Evolutionary conservation across 2,329 filamentous ascomycete genomes (phyloP).

Genomic region (Magnaporthiopsis incrustans): DNA sequence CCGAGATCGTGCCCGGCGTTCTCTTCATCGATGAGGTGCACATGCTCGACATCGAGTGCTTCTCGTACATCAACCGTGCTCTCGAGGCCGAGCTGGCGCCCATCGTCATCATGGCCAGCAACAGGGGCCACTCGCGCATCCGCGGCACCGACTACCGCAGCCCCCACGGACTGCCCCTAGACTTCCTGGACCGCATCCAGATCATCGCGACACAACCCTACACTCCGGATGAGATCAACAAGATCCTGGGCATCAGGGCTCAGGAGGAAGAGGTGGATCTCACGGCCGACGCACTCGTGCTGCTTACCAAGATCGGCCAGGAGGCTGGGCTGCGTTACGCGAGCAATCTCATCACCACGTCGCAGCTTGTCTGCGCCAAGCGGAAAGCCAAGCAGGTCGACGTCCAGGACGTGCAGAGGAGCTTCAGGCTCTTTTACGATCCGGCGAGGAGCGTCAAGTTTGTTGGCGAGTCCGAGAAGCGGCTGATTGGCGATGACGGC

Average conservation of each 20-base stretch:
- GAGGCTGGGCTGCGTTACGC: conserved; percentile 90
- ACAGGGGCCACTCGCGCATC: conserved; percentile 84
- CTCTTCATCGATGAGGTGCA: conserved; percentile 98
- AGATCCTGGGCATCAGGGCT: conserved; percentile 87
- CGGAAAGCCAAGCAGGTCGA: conserved; percentile 75
- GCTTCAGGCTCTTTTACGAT: conserved; percentile 92
- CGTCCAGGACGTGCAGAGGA: conserved; percentile 84
- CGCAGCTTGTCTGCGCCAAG: conserved; percentile 80
- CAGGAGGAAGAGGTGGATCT: conserved; percentile 95
- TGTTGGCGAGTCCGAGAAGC: conserved; percentile 81
- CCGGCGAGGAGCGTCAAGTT: conserved; percentile 82
- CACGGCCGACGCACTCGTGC: conserved; percentile 78
- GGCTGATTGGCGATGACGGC: conserved; percentile 83
- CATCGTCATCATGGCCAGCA: conserved; percentile 99
- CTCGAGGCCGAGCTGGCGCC: conserved; percentile 91
- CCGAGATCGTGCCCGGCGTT: conserved; percentile 93
- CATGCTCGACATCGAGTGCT: conserved; percentile 99
- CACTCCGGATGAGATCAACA: conserved; percentile 72
- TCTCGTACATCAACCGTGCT: conserved; percentile 96
- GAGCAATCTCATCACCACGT: conserved; percentile 96
- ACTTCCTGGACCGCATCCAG: conserved; percentile 91
- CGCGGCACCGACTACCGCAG: conserved; percentile 88
- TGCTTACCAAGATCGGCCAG: conserved; percentile 91
- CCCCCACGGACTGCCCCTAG: conserved; percentile 87
- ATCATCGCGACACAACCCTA: conserved; percentile 94